Evolutionary conservation across 1,139 yeast genomes (phyloP), one percentile per base, ranked within the genome.

Genomic region (Saccharomyces hybrid): DNA sequence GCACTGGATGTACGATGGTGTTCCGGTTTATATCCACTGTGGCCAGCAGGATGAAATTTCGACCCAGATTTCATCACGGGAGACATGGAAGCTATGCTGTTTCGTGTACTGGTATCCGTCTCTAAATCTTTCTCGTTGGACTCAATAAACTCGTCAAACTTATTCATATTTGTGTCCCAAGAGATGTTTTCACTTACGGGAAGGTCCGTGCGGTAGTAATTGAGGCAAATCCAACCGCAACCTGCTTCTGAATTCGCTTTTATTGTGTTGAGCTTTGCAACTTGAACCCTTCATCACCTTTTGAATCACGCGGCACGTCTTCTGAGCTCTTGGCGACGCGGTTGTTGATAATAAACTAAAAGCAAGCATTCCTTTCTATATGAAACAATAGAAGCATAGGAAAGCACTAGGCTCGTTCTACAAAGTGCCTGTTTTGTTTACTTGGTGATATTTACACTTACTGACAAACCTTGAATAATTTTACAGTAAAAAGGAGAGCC

Each of bases 71-170:
- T 41, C 20, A 38, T 8, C 48, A 42, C 48, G 5, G 42, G 54
- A 14, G 49, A 54, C 13, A 50, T 42, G 14, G 54, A 46, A 23
- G 47, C 53, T 11, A 57, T 44, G 5, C 55, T 52, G 6, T 42
- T 51, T 49, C 61, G 53, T 13, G 63, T 57, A 46, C 65, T 60
- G 5, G 68, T 66, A 52, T 66, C 68, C 13, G 64, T 52, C 14
- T 64, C 50, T 42, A 61, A 48, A 38, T 58, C 59, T 38, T 51
- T 53, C 42, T 66, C 69, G 7, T 62, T 57, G 13, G 59, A 58
- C 51, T 60, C 63, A 11, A 66, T 62, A 52, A 66, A 66, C 52
- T 54, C 61, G 53, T 66, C 68, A 52, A 64, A 62, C 46, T 59
- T 56, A 53, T 58, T 61, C 65, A 64, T 62, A 3, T 25, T 7